A percentile compares a stretch with the other conserved stretches of the same genome.
These are phyloP conservation scores for Acer negundo DNA, from an alignment of 345 rosid species.

Conservation along the genomic window DNA sequence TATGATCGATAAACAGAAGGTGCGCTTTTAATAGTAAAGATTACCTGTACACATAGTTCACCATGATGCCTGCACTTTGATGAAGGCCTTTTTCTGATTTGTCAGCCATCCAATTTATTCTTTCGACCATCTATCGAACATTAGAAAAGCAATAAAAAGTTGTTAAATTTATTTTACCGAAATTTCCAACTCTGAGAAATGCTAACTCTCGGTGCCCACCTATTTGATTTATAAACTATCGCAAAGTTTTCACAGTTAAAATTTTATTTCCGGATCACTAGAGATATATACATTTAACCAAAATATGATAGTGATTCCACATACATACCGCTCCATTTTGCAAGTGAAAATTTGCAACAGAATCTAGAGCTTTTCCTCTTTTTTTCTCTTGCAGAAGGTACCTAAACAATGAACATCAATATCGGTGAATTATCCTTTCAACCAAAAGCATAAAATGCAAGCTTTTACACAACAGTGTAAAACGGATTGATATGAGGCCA, in stretches of 20 bases:
- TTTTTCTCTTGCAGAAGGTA: conserved; percentile 91
- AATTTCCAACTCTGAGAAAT: conserved; percentile 2
- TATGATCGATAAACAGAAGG: neutral
- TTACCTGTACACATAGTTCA: conserved; percentile 89
- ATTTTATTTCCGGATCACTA: neutral
- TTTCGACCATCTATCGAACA: conserved; percentile 74
- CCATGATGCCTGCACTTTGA: conserved; percentile 91
- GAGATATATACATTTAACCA: neutral
- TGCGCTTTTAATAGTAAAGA: conserved; percentile 3
- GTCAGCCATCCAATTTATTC: conserved; percentile 98
- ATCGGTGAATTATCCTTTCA: conserved; percentile 6
- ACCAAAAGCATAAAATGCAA: neutral
- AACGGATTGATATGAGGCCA: neutral
- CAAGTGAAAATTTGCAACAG: conserved; percentile 96
- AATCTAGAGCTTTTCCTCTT: conserved; percentile 93
- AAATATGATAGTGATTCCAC: neutral
- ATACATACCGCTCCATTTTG: conserved; percentile 91
- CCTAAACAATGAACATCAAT: conserved; percentile 36
- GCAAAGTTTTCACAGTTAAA: neutral
- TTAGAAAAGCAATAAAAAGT: neutral
- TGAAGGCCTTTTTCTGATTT: conserved; percentile 64
- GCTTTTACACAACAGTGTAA: neutral
- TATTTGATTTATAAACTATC: neutral
- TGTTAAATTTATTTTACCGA: neutral
- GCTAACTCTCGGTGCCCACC: neutral